phyloP scores from a whole-genome alignment of 345 rosid genomes.

The Eucalyptus sp. region DNA sequence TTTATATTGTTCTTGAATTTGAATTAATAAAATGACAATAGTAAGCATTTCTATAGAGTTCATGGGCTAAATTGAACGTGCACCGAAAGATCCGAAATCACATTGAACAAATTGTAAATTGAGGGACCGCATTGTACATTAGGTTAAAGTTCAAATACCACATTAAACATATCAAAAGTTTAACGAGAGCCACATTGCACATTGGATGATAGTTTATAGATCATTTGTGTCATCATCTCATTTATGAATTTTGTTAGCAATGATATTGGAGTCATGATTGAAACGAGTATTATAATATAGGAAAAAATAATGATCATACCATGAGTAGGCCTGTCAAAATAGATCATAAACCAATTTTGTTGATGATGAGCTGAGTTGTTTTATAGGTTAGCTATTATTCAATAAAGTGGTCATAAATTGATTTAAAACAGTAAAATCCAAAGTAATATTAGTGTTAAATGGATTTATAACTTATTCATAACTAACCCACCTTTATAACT shows the following conservation, averaged over 20 bases:
- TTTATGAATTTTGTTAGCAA: background rate
- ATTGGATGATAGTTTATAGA: background rate
- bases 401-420: background rate
- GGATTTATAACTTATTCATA: too few relatives aligned
- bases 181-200: too few relatives aligned
- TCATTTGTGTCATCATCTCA: too few relatives aligned
- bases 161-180: background rate
- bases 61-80: rapidly evolving
- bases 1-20: too few relatives aligned
- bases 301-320: too few relatives aligned
- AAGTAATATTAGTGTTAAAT: background rate
- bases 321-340: background rate
- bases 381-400: background rate
- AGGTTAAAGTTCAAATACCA: too few relatives aligned
- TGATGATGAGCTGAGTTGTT: background rate
- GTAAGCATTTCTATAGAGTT: too few relatives aligned
- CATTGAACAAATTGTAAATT: too few relatives aligned
- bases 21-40: background rate
- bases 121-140: rapidly evolving
- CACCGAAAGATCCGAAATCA: rapidly evolving
- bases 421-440: background rate
- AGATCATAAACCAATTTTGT: background rate
- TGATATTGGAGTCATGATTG: background rate
- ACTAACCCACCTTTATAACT: background rate
- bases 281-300: too few relatives aligned